Conservation (phyloP, 805 yeast genomes). For the Starmera caribaea region DNA sequence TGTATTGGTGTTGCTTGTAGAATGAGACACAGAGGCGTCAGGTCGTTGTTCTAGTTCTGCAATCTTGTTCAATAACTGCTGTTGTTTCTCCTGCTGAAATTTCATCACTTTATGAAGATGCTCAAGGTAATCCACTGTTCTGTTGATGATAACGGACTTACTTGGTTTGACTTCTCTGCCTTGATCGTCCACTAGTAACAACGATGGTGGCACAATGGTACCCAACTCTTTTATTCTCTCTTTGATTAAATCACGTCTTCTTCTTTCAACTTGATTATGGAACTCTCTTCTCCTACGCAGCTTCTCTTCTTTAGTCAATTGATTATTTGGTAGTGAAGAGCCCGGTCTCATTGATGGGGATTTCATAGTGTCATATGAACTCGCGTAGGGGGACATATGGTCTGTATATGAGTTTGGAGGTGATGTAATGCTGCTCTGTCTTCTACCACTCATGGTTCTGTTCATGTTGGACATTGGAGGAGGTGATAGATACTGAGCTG, state of each 20-base stretch:
- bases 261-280: slow-evolving; percentile 90
- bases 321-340: slow-evolving; percentile 20
- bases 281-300: slow-evolving; percentile 73
- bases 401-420: slow-evolving; percentile 12
- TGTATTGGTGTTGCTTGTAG: slow-evolving; percentile 2
- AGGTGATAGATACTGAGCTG: slow-evolving; percentile 18
- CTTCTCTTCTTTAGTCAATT: slow-evolving; percentile 54
- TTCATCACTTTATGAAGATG: slow-evolving; percentile 54
- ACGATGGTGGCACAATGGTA: slow-evolving; percentile 66
- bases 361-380: slow-evolving; percentile 18
- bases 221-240: slow-evolving; percentile 83
- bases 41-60: slow-evolving; percentile 22
- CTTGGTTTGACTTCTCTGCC: slow-evolving; percentile 71
- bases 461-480: slow-evolving; percentile 6
- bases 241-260: slow-evolving; percentile 85
- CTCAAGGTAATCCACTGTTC: slow-evolving; percentile 71
- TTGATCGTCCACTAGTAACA: slow-evolving; percentile 32
- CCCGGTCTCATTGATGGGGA: slow-evolving; percentile 22
- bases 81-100: slow-evolving; percentile 41
- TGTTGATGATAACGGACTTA: slow-evolving; percentile 66
- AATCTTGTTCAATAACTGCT: slow-evolving; percentile 29
- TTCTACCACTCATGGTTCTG: slow-evolving; percentile 3
- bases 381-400: slow-evolving; percentile 17
- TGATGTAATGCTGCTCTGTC: slow-evolving; percentile 3
- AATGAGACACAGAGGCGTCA: slow-evolving; percentile 1